Base-by-base conservation (phyloP, 2,329 filamentous ascomycete species). In the Apiospora arundinis region DNA sequence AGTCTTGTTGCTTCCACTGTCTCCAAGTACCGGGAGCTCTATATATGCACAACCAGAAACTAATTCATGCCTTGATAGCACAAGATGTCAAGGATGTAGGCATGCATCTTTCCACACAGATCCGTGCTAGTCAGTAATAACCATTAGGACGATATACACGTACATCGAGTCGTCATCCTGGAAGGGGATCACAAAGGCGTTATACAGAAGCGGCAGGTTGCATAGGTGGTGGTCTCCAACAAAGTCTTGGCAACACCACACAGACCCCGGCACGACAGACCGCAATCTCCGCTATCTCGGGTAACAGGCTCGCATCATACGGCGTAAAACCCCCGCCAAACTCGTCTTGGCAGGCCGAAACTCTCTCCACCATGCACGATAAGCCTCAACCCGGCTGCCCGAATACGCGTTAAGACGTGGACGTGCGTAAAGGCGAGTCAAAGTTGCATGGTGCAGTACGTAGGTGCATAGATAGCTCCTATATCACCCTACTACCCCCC, bases 201-300 rank as follows among this genome's bases (percentile, higher is more conserved):
- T 63, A 63, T 18, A 63, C 56, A 32, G 32, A 63, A 63, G 32
- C 56, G 56, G 56, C 56, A 63, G 56, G 56, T 63, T 32, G 56
- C 9, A 37, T n/a, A 11, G 9, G 56, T 23, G 2, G 21, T n/a
- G 18, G 56, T 18, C 16, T 6, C 56, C 32, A 21, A 63, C 4
- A 8, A 37, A 3, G 56, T n/a, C 56, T 63, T 63, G 32, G 56
- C 56, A 18, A 21, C 32, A 63, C 56, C 56, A 63, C 5, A 63
- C 56, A 40, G 32, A 40, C 12, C 56, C 56, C 16, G 11, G 56
- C 18, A 63, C n/a, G 18, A 21, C 18, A 40, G 9, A 11, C 28
- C 18, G 52, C 9, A 63, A 63, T 63, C 32, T 63, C 56, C 56
- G 56, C 56, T 63, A 63, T 63, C 56, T 40, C 32, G 56, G 18